phyloP scores from a whole-genome alignment of 2,329 filamentous ascomycete genomes.

The Colletotrichum echinochloae region DNA sequence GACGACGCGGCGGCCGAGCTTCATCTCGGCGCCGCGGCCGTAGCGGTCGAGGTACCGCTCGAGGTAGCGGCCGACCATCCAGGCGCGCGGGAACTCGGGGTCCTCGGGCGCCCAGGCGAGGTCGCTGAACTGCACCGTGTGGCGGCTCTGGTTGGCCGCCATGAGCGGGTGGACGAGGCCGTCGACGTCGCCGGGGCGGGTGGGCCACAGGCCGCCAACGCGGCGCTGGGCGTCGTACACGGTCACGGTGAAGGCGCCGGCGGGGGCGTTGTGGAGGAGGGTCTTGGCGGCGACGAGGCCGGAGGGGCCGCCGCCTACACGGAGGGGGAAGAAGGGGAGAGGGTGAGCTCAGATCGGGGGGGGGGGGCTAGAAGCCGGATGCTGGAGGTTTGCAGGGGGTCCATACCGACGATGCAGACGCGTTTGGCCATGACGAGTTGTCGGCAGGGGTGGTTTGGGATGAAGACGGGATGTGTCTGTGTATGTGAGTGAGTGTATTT shows the following conservation, averaged over 20 bases:
- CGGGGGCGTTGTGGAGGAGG: constrained; percentile 69
- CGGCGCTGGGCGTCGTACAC: constrained; percentile 75
- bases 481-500: too few species aligned
- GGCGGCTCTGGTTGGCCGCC: constrained; percentile 80
- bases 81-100: constrained; percentile 79
- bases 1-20: constrained; percentile 62
- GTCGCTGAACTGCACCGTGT: constrained; percentile 80
- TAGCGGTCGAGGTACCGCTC: constrained; percentile 72
- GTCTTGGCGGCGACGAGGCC: constrained; percentile 80
- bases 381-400: not conserved
- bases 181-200: constrained; percentile 58
- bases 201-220: constrained; percentile 84
- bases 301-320: constrained; percentile 74
- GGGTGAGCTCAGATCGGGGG: not conserved
- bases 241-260: constrained; percentile 72
- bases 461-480: constrained; percentile 16
- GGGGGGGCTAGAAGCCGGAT: not conserved
- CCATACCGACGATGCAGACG: constrained; percentile 55
- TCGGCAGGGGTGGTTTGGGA: constrained; percentile 13
- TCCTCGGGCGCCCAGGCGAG: constrained; percentile 73
- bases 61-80: constrained; percentile 81
- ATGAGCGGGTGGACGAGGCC: constrained; percentile 74
- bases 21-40: constrained; percentile 55
- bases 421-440: constrained; percentile 51
- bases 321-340: not conserved